Evolutionary conservation across 768 basidiomycete genomes (phyloP).

Genomic region (Grammothele lineata): DNA sequence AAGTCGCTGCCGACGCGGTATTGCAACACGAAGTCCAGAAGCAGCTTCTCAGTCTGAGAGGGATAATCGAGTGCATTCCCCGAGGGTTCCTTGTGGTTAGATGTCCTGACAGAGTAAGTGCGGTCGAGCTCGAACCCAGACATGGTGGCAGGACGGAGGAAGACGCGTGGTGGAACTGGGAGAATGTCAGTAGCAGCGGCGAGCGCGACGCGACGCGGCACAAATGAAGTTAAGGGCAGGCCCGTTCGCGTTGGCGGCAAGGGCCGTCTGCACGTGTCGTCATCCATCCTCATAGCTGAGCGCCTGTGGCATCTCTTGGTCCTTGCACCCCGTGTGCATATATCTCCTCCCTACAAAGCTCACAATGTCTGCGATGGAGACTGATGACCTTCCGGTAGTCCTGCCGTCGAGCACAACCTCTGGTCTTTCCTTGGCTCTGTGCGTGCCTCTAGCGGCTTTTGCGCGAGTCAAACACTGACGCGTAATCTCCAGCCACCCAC

Average conservation of each 20-base stretch:
- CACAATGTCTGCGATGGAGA: constrained; percentile 64
- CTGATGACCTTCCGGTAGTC: constrained; percentile 73
- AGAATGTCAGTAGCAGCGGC: not conserved
- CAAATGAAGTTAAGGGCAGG: constrained; percentile 21
- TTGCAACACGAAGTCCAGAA: constrained; percentile 82
- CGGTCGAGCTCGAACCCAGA: constrained; percentile 85
- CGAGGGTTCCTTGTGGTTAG: constrained; percentile 45
- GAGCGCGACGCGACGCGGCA: constrained; percentile 12
- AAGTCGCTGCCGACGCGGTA: constrained; percentile 90
- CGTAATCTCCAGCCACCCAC: constrained; percentile 67
- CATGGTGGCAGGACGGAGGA: constrained; percentile 40
- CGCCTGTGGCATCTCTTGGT: constrained; percentile 23
- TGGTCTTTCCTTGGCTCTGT: constrained; percentile 74
- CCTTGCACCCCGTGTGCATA: constrained; percentile 58
- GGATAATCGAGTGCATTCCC: constrained; percentile 63
- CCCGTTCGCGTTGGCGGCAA: constrained; percentile 21
- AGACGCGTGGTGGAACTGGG: not conserved
- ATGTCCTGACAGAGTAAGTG: constrained; percentile 77
- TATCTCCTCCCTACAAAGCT: too few relatives aligned
- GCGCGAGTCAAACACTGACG: constrained; percentile 21
- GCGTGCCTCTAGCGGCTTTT: constrained; percentile 24
- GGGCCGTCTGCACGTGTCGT: constrained; percentile 53
- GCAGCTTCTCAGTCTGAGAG: constrained; percentile 73
- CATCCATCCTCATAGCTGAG: constrained; percentile 42
- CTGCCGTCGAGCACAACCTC: constrained; percentile 67